phyloP scores from a whole-genome alignment of 2,329 filamentous ascomycete genomes.

The Ustulina deusta region DNA sequence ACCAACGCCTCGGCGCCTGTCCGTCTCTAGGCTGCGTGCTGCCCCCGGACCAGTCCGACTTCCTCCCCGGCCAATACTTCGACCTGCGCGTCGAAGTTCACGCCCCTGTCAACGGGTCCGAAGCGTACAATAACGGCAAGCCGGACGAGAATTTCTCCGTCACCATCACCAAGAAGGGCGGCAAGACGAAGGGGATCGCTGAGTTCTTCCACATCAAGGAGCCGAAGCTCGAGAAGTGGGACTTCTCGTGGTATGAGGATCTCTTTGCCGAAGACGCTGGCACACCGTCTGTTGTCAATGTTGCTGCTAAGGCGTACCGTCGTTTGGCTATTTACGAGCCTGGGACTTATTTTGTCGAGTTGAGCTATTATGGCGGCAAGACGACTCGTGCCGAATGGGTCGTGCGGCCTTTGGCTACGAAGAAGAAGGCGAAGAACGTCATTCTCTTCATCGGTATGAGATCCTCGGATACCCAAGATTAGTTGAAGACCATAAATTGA shows the following conservation, averaged over 20 bases:
- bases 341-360: slow-evolving; percentile 80
- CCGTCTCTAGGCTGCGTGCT: slow-evolving; percentile 70
- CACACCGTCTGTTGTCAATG: slow-evolving; percentile 79
- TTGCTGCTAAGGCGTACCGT: slow-evolving; percentile 82
- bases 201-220: slow-evolving; percentile 78
- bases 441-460: slow-evolving; percentile 83
- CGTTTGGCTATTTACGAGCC: slow-evolving; percentile 81
- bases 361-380: slow-evolving; percentile 79
- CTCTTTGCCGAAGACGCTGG: slow-evolving; percentile 80
- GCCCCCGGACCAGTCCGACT: slow-evolving; percentile 77
- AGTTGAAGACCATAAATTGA: not conserved
- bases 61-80: slow-evolving; percentile 85
- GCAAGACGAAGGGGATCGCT: slow-evolving; percentile 64
- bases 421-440: slow-evolving; percentile 85
- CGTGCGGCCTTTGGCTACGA: slow-evolving; percentile 76
- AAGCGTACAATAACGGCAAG: slow-evolving; percentile 75
- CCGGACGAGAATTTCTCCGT: slow-evolving; percentile 82
- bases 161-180: slow-evolving; percentile 75
- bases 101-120: slow-evolving; percentile 82
- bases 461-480: not conserved
- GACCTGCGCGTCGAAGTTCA: slow-evolving; percentile 87
- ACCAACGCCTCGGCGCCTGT: slow-evolving; percentile 70
- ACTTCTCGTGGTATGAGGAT: slow-evolving; percentile 87
- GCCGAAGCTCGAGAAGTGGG: slow-evolving; percentile 81
- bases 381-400: slow-evolving; percentile 81